Conservation (phyloP, 1,284 basidiomycete genomes). For the Cryptococcus amylolentus region DNA sequence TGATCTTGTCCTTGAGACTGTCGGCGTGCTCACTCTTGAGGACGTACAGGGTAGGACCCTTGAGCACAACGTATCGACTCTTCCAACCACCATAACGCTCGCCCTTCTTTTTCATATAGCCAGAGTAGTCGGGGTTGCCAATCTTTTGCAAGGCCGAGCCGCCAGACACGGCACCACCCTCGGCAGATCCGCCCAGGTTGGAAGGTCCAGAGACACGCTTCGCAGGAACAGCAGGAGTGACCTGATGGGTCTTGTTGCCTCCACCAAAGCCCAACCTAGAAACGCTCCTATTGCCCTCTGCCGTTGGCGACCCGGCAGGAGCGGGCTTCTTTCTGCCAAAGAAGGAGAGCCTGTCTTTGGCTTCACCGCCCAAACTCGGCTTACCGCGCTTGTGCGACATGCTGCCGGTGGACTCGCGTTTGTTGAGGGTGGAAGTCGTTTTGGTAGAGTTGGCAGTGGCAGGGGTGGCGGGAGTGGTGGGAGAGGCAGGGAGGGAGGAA, state of each 20-base stretch:
- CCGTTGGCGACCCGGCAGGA: slow-evolving; percentile 50
- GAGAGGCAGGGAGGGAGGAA: neutral
- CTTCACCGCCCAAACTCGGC: slow-evolving; percentile 41
- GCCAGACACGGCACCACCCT: neutral
- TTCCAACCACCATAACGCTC: slow-evolving; percentile 95
- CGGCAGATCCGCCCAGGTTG: neutral
- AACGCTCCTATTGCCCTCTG: slow-evolving; percentile 5
- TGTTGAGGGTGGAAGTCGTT: slow-evolving; percentile 15
- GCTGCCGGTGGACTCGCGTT: slow-evolving; percentile 44
- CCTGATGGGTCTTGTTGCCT: slow-evolving; percentile 20
- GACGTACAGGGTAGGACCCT: slow-evolving; percentile 84
- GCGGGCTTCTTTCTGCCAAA: slow-evolving; percentile 82
- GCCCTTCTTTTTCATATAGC: slow-evolving; percentile 95
- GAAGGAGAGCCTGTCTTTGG: slow-evolving; percentile 55
- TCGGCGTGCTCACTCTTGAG: slow-evolving; percentile 79
- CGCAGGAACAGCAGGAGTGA: slow-evolving; percentile 33
- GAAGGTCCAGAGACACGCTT: slow-evolving; percentile 10
- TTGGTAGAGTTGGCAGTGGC: slow-evolving; percentile 26
- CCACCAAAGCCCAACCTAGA: slow-evolving; percentile 24
- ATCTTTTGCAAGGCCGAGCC: slow-evolving; percentile 73
- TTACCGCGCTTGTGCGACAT: slow-evolving; percentile 47
- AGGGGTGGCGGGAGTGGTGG: slow-evolving; percentile 33
- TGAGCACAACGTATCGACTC: slow-evolving; percentile 86
- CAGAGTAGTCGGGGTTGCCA: slow-evolving; percentile 77
- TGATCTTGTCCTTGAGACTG: slow-evolving; percentile 92